Base-by-base conservation (phyloP, 2,329 filamentous ascomycete species). In the Penicillium brasilianum region DNA sequence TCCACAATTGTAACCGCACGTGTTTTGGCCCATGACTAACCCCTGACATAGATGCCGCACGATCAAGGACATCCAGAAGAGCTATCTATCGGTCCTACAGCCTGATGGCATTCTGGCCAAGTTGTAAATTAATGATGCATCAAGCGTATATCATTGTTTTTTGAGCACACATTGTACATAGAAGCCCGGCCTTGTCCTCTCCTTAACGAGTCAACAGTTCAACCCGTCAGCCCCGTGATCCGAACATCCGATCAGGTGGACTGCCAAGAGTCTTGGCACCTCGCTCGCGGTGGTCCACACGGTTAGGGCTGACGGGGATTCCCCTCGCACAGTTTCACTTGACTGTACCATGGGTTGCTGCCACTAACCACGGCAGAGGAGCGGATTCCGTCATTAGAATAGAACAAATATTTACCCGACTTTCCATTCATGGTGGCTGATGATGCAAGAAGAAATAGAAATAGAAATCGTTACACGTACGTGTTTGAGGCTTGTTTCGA, bases 81-180 rank as follows among this genome's bases (percentile, higher is more conserved):
- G 60, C 16, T 72, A 74, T 66, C 59, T 75, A 39, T 73, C 71
- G 0, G 62, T 72, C 14, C 57, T 75, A 44, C 66, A 66, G 32
- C 59, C 67, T 0, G 68, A 74, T 52, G 72, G 73, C 2, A 61
- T 70, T 22, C 64, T 74, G 3, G 66, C 71, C 13, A 74, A 74
- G 49, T 58, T 73, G 34, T 75, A 44, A 61, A 32, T 28, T 5
- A 1, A 20, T 11, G 36, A 10, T 32, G n/a, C 28, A 18, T 32
- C 2, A 34, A 28, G 13, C 13, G 10, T 18, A n/a, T 28, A 46
- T 3, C 13, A 51, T 36, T 16, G n/a, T 46, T 25, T 36, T 28
- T 36, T 36, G 30, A 25, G 49, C 30, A 51, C 49, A 22, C 4
- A 36, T 51, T 30, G 22, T 22, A 28, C 20, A 11, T 18, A 6